Evolutionary conservation across 1,139 yeast species (phyloP).

Genomic region (Suhomyces guaymorum): DNA sequence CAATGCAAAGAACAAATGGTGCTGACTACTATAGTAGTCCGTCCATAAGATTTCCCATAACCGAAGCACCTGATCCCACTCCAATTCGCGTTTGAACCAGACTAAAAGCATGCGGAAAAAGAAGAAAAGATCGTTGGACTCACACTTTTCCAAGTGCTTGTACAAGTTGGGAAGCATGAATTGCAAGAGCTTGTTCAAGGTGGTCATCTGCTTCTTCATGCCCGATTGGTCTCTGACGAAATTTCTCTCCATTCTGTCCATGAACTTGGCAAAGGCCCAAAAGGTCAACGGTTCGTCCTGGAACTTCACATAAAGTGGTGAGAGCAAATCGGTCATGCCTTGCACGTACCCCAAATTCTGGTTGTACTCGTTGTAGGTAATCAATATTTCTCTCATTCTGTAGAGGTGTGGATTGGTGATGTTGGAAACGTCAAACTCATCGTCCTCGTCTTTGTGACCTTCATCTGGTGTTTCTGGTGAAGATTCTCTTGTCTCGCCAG

Average conservation of each 20-base stretch:
- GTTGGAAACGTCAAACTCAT: constrained; percentile 50
- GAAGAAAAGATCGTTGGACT: constrained; percentile 86
- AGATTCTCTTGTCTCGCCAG: constrained; percentile 22
- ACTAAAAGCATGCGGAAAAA: constrained; percentile 92
- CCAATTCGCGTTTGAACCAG: constrained; percentile 92
- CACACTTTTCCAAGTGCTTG: constrained; percentile 81
- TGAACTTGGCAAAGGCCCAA: constrained; percentile 85
- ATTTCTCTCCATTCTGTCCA: constrained; percentile 96
- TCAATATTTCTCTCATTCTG: constrained; percentile 71
- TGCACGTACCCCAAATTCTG: constrained; percentile 89
- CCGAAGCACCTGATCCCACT: constrained; percentile 71
- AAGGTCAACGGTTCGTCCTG: constrained; percentile 81
- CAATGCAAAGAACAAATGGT: constrained; percentile 81
- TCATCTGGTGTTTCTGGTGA: constrained; percentile 49
- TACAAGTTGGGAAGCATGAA: constrained; percentile 86
- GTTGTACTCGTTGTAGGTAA: constrained; percentile 85
- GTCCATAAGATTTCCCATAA: constrained; percentile 95
- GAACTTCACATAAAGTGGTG: constrained; percentile 78
- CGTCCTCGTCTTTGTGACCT: constrained; percentile 30
- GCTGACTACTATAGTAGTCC: constrained; percentile 80
- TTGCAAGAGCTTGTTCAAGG: constrained; percentile 79
- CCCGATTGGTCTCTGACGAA: constrained; percentile 91
- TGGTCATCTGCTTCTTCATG: constrained; percentile 83
- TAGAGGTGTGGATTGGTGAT: constrained; percentile 69
- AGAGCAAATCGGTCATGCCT: constrained; percentile 93